Evolutionary conservation across 805 yeast genomes (phyloP).

Genomic region (Yamadazyma endophytica): DNA sequence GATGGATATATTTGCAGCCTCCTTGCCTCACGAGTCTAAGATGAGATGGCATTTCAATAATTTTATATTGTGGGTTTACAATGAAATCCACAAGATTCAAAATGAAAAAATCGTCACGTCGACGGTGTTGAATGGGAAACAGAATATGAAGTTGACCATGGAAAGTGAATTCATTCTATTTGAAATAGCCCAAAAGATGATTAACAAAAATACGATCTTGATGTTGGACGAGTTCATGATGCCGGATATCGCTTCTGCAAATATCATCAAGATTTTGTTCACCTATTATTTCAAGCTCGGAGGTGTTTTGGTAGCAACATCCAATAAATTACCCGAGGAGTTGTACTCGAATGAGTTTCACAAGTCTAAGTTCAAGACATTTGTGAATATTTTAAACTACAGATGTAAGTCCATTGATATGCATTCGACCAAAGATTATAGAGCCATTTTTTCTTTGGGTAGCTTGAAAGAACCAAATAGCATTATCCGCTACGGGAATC

Average conservation of each 20-base stretch:
- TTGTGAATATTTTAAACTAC: slow-evolving; percentile 51
- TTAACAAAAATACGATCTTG: slow-evolving; percentile 52
- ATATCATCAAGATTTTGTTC: slow-evolving; percentile 59
- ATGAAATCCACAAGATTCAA: slow-evolving; percentile 55
- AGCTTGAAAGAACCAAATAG: slow-evolving; percentile 21
- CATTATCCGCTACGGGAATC: slow-evolving; percentile 24
- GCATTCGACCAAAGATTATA: slow-evolving; percentile 55
- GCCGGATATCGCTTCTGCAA: slow-evolving; percentile 73
- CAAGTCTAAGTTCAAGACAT: slow-evolving; percentile 52
- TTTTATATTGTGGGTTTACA: slow-evolving; percentile 65
- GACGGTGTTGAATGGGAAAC: slow-evolving; percentile 14
- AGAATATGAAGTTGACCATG: slow-evolving; percentile 26
- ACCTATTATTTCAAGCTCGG: slow-evolving; percentile 69
- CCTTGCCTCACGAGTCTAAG: slow-evolving; percentile 60
- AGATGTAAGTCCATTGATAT: slow-evolving; percentile 62
- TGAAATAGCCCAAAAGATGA: slow-evolving; percentile 64
- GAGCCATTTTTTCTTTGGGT: slow-evolving; percentile 26
- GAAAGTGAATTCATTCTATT: slow-evolving; percentile 63
- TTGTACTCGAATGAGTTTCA: slow-evolving; percentile 64
- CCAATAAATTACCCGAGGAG: slow-evolving; percentile 69
- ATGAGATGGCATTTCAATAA: slow-evolving; percentile 69
- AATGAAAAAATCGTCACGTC: slow-evolving; percentile 37
- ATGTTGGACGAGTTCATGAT: slow-evolving; percentile 73
- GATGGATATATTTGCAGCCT: slow-evolving; percentile 65
- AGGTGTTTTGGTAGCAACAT: slow-evolving; percentile 71